phyloP scores from a whole-genome alignment of 2,329 filamentous ascomycete species.

The Neophaeococcomyces mojaviensis region DNA sequence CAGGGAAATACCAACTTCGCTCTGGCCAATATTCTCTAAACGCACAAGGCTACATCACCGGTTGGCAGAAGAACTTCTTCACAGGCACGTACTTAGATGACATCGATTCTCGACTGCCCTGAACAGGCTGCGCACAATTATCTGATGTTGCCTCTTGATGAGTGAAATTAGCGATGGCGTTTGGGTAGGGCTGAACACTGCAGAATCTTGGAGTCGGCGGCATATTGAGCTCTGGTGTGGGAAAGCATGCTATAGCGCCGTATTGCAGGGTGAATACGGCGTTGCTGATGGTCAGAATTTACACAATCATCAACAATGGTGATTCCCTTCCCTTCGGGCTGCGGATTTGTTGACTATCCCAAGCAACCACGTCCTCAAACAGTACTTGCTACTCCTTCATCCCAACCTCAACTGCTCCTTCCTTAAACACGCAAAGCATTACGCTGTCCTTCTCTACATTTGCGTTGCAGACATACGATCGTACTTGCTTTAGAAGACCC shows the following conservation, averaged over 20 bases:
- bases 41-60: slow-evolving; percentile 6
- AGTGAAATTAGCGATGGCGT: slow-evolving; percentile 6
- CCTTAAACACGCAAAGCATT: no score
- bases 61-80: slow-evolving; percentile 8
- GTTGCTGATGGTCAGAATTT: no score
- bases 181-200: neutral
- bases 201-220: neutral
- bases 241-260: neutral
- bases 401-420: no score
- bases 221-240: neutral
- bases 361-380: no score
- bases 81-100: slow-evolving; percentile 8
- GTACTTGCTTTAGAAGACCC: neutral
- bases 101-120: slow-evolving; percentile 6
- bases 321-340: no score
- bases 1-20: neutral
- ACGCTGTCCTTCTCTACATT: no score
- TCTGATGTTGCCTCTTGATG: neutral
- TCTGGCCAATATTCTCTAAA: slow-evolving; percentile 1
- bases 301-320: no score
- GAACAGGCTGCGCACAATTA: neutral
- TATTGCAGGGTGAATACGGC: no score
- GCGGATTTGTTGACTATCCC: no score
- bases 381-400: no score
- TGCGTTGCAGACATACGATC: no score